Percentiles rank a stretch among this genome's conserved stretches.
These are phyloP conservation scores for Acer yangbiense DNA, from an alignment of 345 rosid genomes.

Conservation along the genomic window DNA sequence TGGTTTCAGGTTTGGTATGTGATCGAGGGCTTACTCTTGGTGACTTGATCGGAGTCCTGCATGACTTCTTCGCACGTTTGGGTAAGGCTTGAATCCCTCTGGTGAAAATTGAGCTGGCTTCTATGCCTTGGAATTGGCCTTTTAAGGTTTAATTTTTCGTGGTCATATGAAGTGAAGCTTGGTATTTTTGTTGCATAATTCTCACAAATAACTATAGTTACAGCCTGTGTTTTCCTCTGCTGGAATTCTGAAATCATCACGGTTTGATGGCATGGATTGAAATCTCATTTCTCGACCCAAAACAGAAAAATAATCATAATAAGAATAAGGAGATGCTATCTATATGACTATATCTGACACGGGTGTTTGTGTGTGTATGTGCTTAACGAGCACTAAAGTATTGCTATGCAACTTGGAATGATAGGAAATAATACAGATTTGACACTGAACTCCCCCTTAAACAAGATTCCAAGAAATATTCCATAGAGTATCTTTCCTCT, in stretches of 20 bases:
- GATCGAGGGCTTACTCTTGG: slow-evolving; percentile 93
- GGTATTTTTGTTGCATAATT: background rate
- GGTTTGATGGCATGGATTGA: background rate
- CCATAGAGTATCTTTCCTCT: background rate
- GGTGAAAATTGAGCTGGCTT: slow-evolving; percentile 7
- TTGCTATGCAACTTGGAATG: background rate
- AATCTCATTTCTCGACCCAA: background rate
- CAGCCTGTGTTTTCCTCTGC: background rate
- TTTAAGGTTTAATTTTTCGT: background rate
- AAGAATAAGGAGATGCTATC: background rate
- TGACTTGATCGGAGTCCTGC: slow-evolving; percentile 81
- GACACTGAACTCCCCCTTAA: background rate
- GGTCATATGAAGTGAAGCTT: background rate
- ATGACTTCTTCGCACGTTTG: slow-evolving; percentile 87
- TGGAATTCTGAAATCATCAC: background rate
- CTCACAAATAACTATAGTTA: background rate
- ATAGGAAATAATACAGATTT: background rate
- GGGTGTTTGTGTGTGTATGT: background rate
- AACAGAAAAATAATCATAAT: background rate
- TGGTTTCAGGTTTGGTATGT: slow-evolving; percentile 79
- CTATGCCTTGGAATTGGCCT: slow-evolving; percentile 1
- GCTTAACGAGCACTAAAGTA: background rate
- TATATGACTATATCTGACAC: background rate
- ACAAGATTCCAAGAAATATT: no score
- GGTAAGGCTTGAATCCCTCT: slow-evolving; percentile 42